Percentiles rank a stretch among this genome's conserved stretches.
Conservation (phyloP, 805 yeast species). For the Starmerella etchellsii region DNA sequence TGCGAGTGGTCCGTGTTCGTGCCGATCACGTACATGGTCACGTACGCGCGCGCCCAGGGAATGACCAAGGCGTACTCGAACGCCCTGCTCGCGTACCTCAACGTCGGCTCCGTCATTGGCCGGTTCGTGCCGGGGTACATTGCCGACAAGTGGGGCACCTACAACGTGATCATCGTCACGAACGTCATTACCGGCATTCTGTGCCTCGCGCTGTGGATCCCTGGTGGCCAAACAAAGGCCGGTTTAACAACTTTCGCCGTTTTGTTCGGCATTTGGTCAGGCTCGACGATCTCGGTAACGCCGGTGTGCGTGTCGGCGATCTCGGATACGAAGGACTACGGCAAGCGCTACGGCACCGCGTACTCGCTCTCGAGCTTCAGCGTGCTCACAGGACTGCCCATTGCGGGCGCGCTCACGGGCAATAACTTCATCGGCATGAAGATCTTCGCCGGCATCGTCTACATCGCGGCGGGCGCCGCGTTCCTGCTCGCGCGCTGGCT, state of each 20-base stretch:
- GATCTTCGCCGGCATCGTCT: constrained; percentile 25
- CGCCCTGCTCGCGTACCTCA: constrained; percentile 37
- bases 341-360: constrained; percentile 55
- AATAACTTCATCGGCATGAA: constrained; percentile 26
- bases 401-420: constrained; percentile 27
- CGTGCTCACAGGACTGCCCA: constrained; percentile 30
- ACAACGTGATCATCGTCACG: constrained; percentile 43
- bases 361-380: constrained; percentile 36
- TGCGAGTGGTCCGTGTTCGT: constrained; percentile 43
- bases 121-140: constrained; percentile 43
- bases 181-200: constrained; percentile 30
- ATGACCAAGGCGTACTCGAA: constrained; percentile 25
- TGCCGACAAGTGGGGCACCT: constrained; percentile 45
- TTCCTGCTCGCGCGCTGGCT: constrained; percentile 23
- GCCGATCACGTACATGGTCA: constrained; percentile 42
- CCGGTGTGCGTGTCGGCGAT: constrained; percentile 60
- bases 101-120: constrained; percentile 41
- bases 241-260: constrained; percentile 48
- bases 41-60: constrained; percentile 45
- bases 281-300: constrained; percentile 42
- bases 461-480: constrained; percentile 21
- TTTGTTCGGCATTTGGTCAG: constrained; percentile 21
- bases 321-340: constrained; percentile 49
- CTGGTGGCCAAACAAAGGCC: constrained; percentile 31
- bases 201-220: constrained; percentile 51